Evolutionary conservation across 2,329 filamentous ascomycete genomes (phyloP).

Genomic region (Diatrype stigma): DNA sequence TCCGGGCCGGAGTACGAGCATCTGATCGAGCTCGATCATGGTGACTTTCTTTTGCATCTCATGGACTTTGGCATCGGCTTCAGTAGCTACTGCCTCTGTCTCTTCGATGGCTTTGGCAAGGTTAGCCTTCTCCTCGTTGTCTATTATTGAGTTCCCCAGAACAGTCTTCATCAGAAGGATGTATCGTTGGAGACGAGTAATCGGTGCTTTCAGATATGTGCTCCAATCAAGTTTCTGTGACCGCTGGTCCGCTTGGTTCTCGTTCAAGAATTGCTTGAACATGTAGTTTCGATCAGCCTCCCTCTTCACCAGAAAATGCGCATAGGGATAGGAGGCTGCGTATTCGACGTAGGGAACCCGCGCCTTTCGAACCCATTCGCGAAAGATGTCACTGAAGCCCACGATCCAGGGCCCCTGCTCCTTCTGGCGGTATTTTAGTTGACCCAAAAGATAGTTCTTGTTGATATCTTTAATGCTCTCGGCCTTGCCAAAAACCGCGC

Average conservation of each 20-base stretch:
- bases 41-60: slow-evolving; percentile 90
- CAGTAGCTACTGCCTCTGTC: slow-evolving; percentile 81
- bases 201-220: slow-evolving; percentile 88
- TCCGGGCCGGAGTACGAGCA: slow-evolving; percentile 78
- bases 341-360: slow-evolving; percentile 87
- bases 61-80: slow-evolving; percentile 88
- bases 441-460: slow-evolving; percentile 85
- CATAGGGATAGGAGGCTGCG: slow-evolving; percentile 79
- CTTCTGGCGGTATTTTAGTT: slow-evolving; percentile 93
- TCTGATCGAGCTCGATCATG: slow-evolving; percentile 76
- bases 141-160: slow-evolving; percentile 74
- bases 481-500: slow-evolving; percentile 84
- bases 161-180: slow-evolving; percentile 78
- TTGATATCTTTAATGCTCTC: slow-evolving; percentile 87
- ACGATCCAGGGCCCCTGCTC: slow-evolving; percentile 93
- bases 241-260: slow-evolving; percentile 70
- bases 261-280: slow-evolving; percentile 82
- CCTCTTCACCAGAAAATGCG: slow-evolving; percentile 75
- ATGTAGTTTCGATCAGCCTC: slow-evolving; percentile 81
- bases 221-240: slow-evolving; percentile 88
- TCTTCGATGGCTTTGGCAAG: slow-evolving; percentile 82
- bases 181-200: slow-evolving; percentile 89
- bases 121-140: slow-evolving; percentile 87
- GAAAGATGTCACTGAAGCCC: slow-evolving; percentile 94
- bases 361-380: slow-evolving; percentile 97